Conservation (phyloP, 495 filamentous ascomycete genomes). For the Penicillium nucicola region DNA sequence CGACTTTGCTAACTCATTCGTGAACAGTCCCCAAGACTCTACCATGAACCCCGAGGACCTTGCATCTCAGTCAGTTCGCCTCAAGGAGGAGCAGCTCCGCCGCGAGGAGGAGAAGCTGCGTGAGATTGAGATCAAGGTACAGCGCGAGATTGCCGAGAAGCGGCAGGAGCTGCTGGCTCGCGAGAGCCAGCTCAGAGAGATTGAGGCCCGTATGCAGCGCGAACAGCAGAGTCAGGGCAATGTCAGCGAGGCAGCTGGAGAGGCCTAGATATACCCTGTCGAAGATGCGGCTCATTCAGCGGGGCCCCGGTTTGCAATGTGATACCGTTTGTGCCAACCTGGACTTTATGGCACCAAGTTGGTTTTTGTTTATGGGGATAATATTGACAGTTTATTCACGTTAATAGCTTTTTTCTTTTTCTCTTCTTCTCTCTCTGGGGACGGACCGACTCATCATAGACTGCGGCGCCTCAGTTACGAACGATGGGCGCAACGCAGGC, state of each 20-base stretch:
- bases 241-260: constrained; percentile 39
- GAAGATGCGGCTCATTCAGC: constrained; percentile 28
- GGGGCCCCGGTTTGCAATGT: constrained; percentile 34
- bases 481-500: constrained; percentile 19
- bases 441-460: constrained; percentile 26
- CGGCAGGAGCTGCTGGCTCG: constrained; percentile 96
- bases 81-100: constrained; percentile 98
- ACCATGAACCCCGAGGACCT: constrained; percentile 98
- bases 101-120: constrained; percentile 99
- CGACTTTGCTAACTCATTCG: constrained; percentile 27
- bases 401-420: constrained; percentile 46
- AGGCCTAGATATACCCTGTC: constrained; percentile 41
- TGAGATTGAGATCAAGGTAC: constrained; percentile 98
- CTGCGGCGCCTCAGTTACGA: constrained; percentile 17
- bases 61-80: constrained; percentile 90
- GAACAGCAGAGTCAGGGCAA: constrained; percentile 56
- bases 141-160: constrained; percentile 99
- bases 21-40: constrained; percentile 55
- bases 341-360: constrained; percentile 39
- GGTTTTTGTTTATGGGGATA: constrained; percentile 43
- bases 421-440: constrained; percentile 21
- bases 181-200: constrained; percentile 97
- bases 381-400: constrained; percentile 49
- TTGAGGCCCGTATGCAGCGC: constrained; percentile 75
- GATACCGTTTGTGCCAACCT: constrained; percentile 43